Evolutionary conservation across 371 early-diverging fungal genomes (phyloP).

Genomic region (Lichtheimia ornata): DNA sequence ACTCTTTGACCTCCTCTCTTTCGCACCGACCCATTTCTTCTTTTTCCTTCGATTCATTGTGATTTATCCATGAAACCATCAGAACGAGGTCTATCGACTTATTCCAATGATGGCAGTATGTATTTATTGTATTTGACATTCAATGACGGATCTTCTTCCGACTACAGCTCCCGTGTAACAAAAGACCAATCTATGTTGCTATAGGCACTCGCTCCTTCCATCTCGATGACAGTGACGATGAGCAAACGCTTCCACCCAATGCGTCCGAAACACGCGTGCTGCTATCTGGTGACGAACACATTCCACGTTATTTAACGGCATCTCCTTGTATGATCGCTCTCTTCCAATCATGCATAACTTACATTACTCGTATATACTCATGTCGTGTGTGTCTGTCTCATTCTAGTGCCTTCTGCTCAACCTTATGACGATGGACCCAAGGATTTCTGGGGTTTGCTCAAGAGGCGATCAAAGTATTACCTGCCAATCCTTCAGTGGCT

Average conservation of each 20-base stretch:
- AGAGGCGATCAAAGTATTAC: conserved; percentile 79
- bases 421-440: conserved; percentile 27
- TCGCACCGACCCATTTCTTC: neutral
- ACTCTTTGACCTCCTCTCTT: neutral
- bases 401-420: conserved; percentile 15
- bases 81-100: neutral
- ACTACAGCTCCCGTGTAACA: too few relatives aligned
- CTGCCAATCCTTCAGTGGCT: conserved; percentile 90
- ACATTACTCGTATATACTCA: too few relatives aligned
- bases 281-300: conserved; percentile 13
- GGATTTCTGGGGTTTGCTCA: conserved; percentile 38
- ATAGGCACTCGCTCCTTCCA: conserved; percentile 22
- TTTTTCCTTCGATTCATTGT: neutral
- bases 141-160: too few relatives aligned
- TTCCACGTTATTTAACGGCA: conserved; percentile 25
- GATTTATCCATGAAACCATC: neutral
- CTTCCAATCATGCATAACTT: too few relatives aligned
- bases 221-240: conserved; percentile 22
- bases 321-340: conserved; percentile 17
- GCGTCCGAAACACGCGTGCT: conserved; percentile 19
- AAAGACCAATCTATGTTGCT: neutral
- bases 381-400: neutral
- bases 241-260: conserved; percentile 18
- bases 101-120: conserved; percentile 1
- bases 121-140: neutral